phyloP scores from a whole-genome alignment of 768 basidiomycete genomes.

The Naganishia onofrii region DNA sequence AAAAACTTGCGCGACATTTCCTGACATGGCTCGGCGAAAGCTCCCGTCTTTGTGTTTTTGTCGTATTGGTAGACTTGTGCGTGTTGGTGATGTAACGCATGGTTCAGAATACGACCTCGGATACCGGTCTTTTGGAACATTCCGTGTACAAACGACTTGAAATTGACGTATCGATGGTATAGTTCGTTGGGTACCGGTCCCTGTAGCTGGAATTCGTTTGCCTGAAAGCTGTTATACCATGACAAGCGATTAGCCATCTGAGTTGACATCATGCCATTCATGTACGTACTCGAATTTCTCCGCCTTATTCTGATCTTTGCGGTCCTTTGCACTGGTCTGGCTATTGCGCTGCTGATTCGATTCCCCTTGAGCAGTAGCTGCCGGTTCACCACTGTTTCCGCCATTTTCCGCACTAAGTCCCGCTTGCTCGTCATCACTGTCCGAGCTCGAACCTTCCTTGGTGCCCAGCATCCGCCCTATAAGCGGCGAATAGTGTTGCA shows the following conservation, averaged over 20 bases:
- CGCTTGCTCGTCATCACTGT: constrained; percentile 36
- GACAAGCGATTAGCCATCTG: not conserved
- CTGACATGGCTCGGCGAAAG: constrained; percentile 37
- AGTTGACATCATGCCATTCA: too few species aligned
- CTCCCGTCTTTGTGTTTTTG: constrained; percentile 53
- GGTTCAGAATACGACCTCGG: constrained; percentile 54
- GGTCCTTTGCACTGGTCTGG: not conserved
- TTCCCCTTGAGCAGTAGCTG: not conserved
- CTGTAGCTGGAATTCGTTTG: constrained; percentile 56
- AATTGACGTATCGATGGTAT: constrained; percentile 53
- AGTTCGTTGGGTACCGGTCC: constrained; percentile 56
- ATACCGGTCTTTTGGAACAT: constrained; percentile 55
- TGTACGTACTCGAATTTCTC: constrained; percentile 25
- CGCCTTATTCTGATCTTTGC: not conserved
- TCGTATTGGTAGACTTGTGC: constrained; percentile 54
- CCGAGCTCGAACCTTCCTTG: constrained; percentile 35
- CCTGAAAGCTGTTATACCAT: constrained; percentile 53
- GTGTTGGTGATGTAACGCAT: constrained; percentile 55
- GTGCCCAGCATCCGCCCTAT: constrained; percentile 53
- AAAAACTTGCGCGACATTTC: constrained; percentile 52
- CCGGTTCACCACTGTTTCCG: not conserved
- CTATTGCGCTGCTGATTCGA: not conserved
- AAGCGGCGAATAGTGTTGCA: constrained; percentile 56
- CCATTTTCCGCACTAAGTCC: constrained; percentile 37
- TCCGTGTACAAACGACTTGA: constrained; percentile 54